Conservation (phyloP, 495 filamentous ascomycete species). For the Penicillium odoratum region DNA sequence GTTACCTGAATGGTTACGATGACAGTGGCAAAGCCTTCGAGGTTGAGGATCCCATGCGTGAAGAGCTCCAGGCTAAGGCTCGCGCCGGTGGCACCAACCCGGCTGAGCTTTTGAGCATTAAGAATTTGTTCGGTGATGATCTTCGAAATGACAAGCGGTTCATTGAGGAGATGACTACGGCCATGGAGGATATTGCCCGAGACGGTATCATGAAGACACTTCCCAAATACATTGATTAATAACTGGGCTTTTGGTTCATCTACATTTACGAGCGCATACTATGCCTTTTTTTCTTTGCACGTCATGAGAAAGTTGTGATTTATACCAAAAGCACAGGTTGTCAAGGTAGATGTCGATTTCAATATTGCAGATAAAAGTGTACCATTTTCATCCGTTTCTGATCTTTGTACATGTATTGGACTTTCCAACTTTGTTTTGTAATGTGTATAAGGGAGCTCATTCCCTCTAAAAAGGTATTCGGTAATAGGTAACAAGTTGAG, state of each 20-base stretch:
- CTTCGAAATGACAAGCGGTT: conserved; percentile 43
- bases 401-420: too few relatives aligned
- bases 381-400: too few relatives aligned
- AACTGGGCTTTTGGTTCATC: background rate
- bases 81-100: conserved; percentile 40
- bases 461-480: too few relatives aligned
- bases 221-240: conserved; percentile 45
- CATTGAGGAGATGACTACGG: conserved; percentile 38
- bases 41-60: conserved; percentile 47
- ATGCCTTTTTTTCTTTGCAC: background rate
- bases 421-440: background rate
- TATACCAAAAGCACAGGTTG: background rate
- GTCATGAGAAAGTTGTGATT: background rate
- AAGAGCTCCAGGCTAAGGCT: conserved; percentile 45
- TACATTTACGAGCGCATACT: background rate
- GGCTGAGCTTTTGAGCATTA: conserved; percentile 38
- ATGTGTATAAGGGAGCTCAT: too few relatives aligned
- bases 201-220: conserved; percentile 47
- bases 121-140: conserved; percentile 48
- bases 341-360: background rate
- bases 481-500: too few relatives aligned
- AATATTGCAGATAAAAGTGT: background rate
- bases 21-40: conserved; percentile 41
- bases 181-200: conserved; percentile 42
- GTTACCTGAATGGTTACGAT: conserved; percentile 44